These are phyloP conservation scores for Alternaria novae-zelandiae DNA, from an alignment of 2,329 filamentous ascomycete genomes.

Conservation along the genomic window DNA sequence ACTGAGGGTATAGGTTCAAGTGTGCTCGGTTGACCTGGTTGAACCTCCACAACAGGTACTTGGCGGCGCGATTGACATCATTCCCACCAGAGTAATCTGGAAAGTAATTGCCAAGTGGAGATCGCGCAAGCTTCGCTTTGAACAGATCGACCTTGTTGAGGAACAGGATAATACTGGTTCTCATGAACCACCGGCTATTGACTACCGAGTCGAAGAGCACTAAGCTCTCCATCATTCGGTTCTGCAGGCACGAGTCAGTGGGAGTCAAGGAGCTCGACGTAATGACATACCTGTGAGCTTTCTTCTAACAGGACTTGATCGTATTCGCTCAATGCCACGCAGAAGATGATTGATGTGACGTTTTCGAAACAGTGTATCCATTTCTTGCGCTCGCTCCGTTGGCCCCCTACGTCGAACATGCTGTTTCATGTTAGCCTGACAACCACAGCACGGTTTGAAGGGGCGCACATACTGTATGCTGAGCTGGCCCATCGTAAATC, in stretches of 20 bases:
- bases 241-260: conserved; percentile 62
- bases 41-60: conserved; percentile 97
- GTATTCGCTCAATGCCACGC: conserved; percentile 96
- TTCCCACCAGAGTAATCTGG: conserved; percentile 97
- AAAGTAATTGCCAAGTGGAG: conserved; percentile 92
- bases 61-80: conserved; percentile 96
- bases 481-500: conserved; percentile 97
- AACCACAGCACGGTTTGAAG: conserved; percentile 10
- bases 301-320: conserved; percentile 97
- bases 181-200: conserved; percentile 98
- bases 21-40: conserved; percentile 98
- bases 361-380: conserved; percentile 99
- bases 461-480: conserved; percentile 85
- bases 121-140: conserved; percentile 89
- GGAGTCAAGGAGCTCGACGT: conserved; percentile 7
- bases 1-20: conserved; percentile 96
- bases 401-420: conserved; percentile 99
- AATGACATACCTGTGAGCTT: conserved; percentile 81
- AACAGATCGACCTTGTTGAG: conserved; percentile 99
- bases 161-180: conserved; percentile 97
- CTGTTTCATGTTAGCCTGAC: conserved; percentile 58
- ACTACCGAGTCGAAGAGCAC: conserved; percentile 97
- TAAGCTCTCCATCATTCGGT: conserved; percentile 99
- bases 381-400: conserved; percentile 97
- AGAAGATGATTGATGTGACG: conserved; percentile 99